phyloP scores from a whole-genome alignment of 495 filamentous ascomycete species.

The Aspergillus coremiiformis region DNA sequence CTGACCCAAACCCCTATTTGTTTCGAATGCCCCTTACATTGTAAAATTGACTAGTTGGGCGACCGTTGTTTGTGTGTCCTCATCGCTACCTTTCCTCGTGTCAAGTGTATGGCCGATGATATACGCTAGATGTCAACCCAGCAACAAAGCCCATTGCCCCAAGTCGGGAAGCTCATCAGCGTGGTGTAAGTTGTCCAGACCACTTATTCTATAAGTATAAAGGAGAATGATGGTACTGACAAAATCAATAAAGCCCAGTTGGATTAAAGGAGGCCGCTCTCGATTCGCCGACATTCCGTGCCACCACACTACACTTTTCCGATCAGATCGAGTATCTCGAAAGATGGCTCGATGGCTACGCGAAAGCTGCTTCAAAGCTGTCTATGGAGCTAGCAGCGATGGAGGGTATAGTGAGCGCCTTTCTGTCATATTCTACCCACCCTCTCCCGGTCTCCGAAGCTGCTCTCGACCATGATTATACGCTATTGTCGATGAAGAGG shows the following conservation, averaged over 20 bases:
- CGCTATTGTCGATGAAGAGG: slow-evolving; percentile 72
- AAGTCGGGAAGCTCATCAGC: slow-evolving; percentile 48
- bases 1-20: slow-evolving; percentile 6
- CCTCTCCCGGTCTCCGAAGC: slow-evolving; percentile 68
- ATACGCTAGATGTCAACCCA: slow-evolving; percentile 44
- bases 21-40: slow-evolving; percentile 6
- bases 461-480: slow-evolving; percentile 91
- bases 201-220: not conserved
- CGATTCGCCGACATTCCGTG: slow-evolving; percentile 92
- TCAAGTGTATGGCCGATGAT: slow-evolving; percentile 35
- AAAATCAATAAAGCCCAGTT: slow-evolving; percentile 55
- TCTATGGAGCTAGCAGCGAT: slow-evolving; percentile 62
- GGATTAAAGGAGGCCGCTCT: slow-evolving; percentile 87
- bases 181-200: slow-evolving; percentile 40
- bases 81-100: slow-evolving; percentile 14
- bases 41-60: not conserved
- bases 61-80: slow-evolving; percentile 1
- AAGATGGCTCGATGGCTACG: slow-evolving; percentile 85
- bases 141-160: slow-evolving; percentile 38
- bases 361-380: slow-evolving; percentile 70
- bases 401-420: slow-evolving; percentile 62
- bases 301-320: slow-evolving; percentile 77
- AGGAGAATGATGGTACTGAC: slow-evolving; percentile 12
- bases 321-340: slow-evolving; percentile 91
- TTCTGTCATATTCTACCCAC: slow-evolving; percentile 63